Base-by-base conservation (phyloP, 2,329 filamentous ascomycete genomes). In the Saccharata proteae region DNA sequence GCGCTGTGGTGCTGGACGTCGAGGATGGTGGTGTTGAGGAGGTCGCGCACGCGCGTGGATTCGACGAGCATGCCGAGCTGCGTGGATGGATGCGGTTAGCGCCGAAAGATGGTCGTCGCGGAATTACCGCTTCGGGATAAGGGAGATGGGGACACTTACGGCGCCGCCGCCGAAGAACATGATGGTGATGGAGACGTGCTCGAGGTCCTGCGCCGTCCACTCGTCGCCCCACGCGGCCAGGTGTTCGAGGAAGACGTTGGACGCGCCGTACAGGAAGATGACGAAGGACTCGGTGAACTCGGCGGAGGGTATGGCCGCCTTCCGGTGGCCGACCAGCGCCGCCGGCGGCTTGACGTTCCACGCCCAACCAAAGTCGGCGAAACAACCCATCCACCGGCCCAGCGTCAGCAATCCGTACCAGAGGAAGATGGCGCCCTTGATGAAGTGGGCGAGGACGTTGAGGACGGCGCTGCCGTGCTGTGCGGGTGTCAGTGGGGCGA, bases 341-440 rank as follows among this genome's bases (percentile, higher is more conserved):
- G 57, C 54, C 4, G 61, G 49, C 6, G 84, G 84, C 37, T 80
- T 80, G 37, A 86, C 57, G 47, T 96, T 96, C 88, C 88, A 94
- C 0, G 85, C 83, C 88, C 88, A 96, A 42, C 88, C 88, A 35
- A 88, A 69, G 38, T 93, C 82, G 36, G 80, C 77, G 52, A 93
- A 96, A 52, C 80, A 81, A 16, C 88, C 88, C 48, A 85, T 74
- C 80, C 84, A 94, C 34, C 88, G 77, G 17, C 84, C 85, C 4
- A 96, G 66, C 0, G 83, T 93, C 38, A 94, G 60, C 13, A 93
- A 58, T 6, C 88, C 88, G 40, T 92, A 82, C 77, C 83, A 90
- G 60, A 94, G 84, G 64, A 96, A 96, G 33, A 96, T 80, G 3
- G 82, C 82, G 26, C 88, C 88, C 54, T 96, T 96, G 54, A 94